Evolutionary conservation across 805 yeast species (phyloP), one percentile per base, ranked within the genome.

Genomic region (Cyberlindnera nakhonratchasimensis): DNA sequence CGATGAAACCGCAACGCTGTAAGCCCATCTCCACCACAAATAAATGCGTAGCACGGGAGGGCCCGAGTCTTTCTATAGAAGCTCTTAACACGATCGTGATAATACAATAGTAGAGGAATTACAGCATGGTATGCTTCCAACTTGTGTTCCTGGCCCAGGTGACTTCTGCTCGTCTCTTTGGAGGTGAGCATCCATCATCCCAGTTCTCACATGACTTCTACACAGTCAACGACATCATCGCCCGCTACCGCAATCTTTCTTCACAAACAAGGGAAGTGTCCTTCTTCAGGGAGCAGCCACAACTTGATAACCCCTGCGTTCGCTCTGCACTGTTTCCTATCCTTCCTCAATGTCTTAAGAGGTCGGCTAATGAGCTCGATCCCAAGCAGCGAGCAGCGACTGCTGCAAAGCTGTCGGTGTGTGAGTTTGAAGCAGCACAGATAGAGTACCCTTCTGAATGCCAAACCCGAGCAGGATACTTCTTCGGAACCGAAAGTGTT

Each of bases 351-450:
- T 78, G 83, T 42, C 43, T 65, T 18, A 54, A 57, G 18, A 43
- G 56, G 8, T 77, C 77, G 0, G 52, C 69, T 2, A 78, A 74
- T 23, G 52, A 65, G 56, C 10, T 62, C 9, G 52, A 58, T 47
- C 36, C 70, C 52, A 41, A 67, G 46, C 18, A 54, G 13, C 52
- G 65, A 61, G 63, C 5, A 63, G 61, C 53, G 55, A 18, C 70
- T 0, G 79, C 84, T 0, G 64, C 74, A 1, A 65, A 63, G 47
- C 61, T 79, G 10, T 71, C 82, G 0, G 50, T 77, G 2, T 79
- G 85, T 54, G 82, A 79, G 52, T 77, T 79, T 55, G 59, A 70
- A 44, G 72, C 66, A 14, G 67, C 81, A 1, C 64, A 68, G 0
- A 52, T 77, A 1, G 53, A 50, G 1, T 65, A 62, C 34, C 61